These are phyloP conservation scores for Microascus cirrosus DNA, from an alignment of 2,329 filamentous ascomycete genomes.

Conservation along the genomic window DNA sequence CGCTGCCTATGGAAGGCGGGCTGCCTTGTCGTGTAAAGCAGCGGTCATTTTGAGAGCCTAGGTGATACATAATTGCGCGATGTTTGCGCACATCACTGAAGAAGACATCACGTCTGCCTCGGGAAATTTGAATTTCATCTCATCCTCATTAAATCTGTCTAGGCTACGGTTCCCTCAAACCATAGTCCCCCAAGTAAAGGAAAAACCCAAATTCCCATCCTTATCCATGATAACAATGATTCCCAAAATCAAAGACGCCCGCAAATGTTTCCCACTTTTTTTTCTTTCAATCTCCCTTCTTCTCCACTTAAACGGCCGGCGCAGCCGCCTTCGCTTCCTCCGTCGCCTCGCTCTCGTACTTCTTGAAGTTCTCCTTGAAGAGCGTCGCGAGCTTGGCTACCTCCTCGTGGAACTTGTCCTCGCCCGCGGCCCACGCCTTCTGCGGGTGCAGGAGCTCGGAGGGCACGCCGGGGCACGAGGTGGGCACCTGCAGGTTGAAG, in stretches of 20 bases:
- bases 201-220: neutral
- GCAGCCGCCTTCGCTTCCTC: constrained; percentile 64
- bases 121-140: neutral
- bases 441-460: constrained; percentile 88
- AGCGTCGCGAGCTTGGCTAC: constrained; percentile 82
- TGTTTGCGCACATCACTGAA: too few species aligned
- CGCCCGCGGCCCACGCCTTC: constrained; percentile 79
- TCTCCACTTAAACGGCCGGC: constrained; percentile 18
- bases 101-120: too few species aligned
- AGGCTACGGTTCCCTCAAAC: neutral
- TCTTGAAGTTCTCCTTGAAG: constrained; percentile 96
- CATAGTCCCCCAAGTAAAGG: neutral
- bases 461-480: constrained; percentile 78
- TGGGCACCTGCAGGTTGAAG: constrained; percentile 97
- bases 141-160: neutral
- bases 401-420: constrained; percentile 72
- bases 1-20: constrained; percentile 52
- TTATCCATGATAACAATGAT: neutral
- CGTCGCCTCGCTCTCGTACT: constrained; percentile 79
- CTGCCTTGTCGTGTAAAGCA: constrained; percentile 31
- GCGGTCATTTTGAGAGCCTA: neutral
- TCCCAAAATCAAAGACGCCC: neutral
- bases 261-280: neutral
- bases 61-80: neutral
- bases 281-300: neutral